Percentiles rank a stretch among this genome's conserved stretches.
phyloP scores from a whole-genome alignment of 2,329 filamentous ascomycete genomes.

The Mycocentrospora acerina region DNA sequence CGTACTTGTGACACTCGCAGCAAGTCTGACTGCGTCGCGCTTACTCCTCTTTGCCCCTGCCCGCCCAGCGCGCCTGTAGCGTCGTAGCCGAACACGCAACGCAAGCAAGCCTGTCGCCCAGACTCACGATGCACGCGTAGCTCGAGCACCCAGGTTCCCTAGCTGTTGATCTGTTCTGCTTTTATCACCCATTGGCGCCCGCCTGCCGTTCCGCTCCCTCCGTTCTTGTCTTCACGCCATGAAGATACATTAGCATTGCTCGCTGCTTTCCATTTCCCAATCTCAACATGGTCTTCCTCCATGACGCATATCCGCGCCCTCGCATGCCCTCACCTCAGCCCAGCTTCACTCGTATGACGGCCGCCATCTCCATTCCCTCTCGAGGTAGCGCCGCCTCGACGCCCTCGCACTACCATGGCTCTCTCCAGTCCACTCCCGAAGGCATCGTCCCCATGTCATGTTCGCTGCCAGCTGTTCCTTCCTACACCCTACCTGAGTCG shows the following conservation, averaged over 20 bases:
- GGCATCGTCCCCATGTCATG: conserved; percentile 58
- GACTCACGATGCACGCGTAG: conserved; percentile 33
- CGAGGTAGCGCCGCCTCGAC: conserved; percentile 44
- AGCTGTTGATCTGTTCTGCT: conserved; percentile 30
- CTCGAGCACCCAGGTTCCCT: conserved; percentile 22
- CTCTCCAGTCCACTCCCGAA: conserved; percentile 68
- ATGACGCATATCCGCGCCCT: conserved; percentile 31
- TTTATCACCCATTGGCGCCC: conserved; percentile 29
- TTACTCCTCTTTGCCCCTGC: conserved; percentile 13
- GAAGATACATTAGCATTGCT: conserved; percentile 25
- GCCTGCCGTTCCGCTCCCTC: conserved; percentile 21
- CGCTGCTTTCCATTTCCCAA: conserved; percentile 12
- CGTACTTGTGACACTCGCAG: conserved; percentile 1
- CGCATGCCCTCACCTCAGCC: conserved; percentile 37
- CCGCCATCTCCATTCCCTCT: conserved; percentile 39
- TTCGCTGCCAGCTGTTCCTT: conserved; percentile 45
- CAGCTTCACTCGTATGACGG: conserved; percentile 29
- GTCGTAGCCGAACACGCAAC: conserved; percentile 16
- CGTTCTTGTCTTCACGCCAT: conserved; percentile 21
- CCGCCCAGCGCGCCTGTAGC: conserved; percentile 36
- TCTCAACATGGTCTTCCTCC: conserved; percentile 25
- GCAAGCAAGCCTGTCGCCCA: conserved; percentile 19
- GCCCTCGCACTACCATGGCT: conserved; percentile 55
- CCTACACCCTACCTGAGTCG: conserved; percentile 74
- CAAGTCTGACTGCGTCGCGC: conserved; percentile 13